phyloP scores from a whole-genome alignment of 2,329 filamentous ascomycete genomes.

The Karstenula rhodostoma region DNA sequence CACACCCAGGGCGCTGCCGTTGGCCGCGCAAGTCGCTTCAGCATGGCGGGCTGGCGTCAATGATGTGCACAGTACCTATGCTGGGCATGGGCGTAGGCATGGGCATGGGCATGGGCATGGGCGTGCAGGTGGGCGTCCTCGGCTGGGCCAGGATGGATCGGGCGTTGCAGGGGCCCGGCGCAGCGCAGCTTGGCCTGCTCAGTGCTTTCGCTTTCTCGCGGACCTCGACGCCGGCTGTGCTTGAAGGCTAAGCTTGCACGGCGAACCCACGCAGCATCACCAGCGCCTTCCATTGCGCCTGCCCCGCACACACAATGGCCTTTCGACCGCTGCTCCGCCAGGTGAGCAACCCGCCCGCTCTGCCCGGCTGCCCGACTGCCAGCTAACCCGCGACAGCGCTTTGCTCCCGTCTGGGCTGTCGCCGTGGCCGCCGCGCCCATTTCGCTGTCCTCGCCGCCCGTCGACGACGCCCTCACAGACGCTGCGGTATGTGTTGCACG shows the following conservation, averaged over 20 bases:
- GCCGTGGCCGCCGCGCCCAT: slow-evolving; percentile 51
- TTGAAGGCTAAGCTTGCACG: no score
- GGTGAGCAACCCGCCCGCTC: slow-evolving; percentile 48
- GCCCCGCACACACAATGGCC: slow-evolving; percentile 55
- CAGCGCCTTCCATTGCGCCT: slow-evolving; percentile 45
- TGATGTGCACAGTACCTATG: no score
- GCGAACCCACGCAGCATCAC: slow-evolving; percentile 18
- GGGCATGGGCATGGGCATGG: neutral
- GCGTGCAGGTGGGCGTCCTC: neutral
- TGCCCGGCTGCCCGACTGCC: slow-evolving; percentile 16
- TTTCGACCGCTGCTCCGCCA: slow-evolving; percentile 62
- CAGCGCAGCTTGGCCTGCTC: slow-evolving; percentile 10
- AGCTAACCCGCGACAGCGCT: slow-evolving; percentile 52
- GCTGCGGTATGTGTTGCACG: slow-evolving; percentile 25
- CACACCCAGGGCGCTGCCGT: slow-evolving; percentile 64
- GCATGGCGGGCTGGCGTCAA: slow-evolving; percentile 40
- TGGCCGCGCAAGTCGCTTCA: slow-evolving; percentile 48
- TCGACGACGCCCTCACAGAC: slow-evolving; percentile 53
- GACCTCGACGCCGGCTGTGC: slow-evolving; percentile 30
- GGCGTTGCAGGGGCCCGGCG: slow-evolving; percentile 2
- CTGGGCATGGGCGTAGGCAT: no score
- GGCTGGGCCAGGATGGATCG: neutral
- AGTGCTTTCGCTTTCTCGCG: slow-evolving; percentile 3
- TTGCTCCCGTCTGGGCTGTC: slow-evolving; percentile 56
- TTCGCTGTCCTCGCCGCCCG: slow-evolving; percentile 56